Base-by-base conservation (phyloP, 768 basidiomycete species). In the Boletus rufocinnamomeus region DNA sequence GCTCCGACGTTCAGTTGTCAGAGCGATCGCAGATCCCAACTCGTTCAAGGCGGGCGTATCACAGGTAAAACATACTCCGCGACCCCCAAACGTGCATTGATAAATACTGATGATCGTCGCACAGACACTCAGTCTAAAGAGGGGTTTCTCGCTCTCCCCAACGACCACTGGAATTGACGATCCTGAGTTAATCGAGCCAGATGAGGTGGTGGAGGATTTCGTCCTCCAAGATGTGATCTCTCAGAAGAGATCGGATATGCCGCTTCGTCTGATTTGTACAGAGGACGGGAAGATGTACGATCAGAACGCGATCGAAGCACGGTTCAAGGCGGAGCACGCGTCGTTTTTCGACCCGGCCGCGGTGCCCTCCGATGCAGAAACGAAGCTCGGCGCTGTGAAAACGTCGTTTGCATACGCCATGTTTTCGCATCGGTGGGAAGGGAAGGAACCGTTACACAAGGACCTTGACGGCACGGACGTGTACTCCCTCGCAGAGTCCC, bases 361-460 rank as follows among this genome's bases (percentile, higher is more conserved):
- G 6, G 27, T n/a, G 21, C 47, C 59, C 27, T 23, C 55, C 21
- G 56, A 59, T 3, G 3, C 38, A 3, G 50, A 57, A 19, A 41
- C 9, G 19, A 57, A 64, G 52, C 14, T 34, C 7, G 55, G 52
- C 38, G 52, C 54, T 2, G 59, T 70, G 8, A 4, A 59, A 14
- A 40, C 50, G 34, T 59, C 62, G 48, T 68, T 69, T 52, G 38
- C 50, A 8, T 69, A 65, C n/a, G 59, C 54, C 44, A 69, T 69
- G 66, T 50, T 70, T n/a, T 69, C 68, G 2, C 68, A 69, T 28
- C 54, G 69, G 5, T 70, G 68, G 68, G 69, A 43, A 27, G 16
- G 0, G 41, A 51, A 32, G 32, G 66, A 69, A 45, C 68, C 59
- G 17, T 40, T 63, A 47, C 44, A 45, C 57, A 55, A 49, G 56